Conservation (phyloP, 1,284 basidiomycete species). For the Exobasidium cylindrosporum region DNA sequence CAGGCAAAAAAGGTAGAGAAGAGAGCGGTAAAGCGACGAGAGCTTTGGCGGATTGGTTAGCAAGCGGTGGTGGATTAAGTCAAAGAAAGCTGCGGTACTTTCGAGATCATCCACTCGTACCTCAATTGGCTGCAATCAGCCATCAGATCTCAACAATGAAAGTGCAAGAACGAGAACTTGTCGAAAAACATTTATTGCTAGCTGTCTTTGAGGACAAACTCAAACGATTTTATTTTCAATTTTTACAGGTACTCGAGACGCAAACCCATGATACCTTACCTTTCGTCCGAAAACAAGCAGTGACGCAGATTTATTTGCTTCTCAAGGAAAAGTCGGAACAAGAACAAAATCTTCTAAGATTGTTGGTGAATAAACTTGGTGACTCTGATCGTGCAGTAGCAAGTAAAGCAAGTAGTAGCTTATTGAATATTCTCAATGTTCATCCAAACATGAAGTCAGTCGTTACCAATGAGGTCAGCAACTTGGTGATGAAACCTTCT, state of each 20-base stretch:
- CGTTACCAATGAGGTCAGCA: constrained; percentile 80
- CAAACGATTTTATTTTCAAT: constrained; percentile 92
- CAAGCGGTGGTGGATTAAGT: constrained; percentile 69
- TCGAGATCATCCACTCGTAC: constrained; percentile 75
- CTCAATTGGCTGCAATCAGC: constrained; percentile 45
- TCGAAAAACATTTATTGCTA: constrained; percentile 68
- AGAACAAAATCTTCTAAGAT: constrained; percentile 87
- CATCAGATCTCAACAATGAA: constrained; percentile 19
- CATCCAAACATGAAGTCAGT: constrained; percentile 94
- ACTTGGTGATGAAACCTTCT: constrained; percentile 67
- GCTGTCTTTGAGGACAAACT: constrained; percentile 97
- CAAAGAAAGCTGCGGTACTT: constrained; percentile 70
- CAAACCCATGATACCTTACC: constrained; percentile 81
- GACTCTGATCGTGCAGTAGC: constrained; percentile 85
- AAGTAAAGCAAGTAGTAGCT: constrained; percentile 81
- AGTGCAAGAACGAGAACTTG: constrained; percentile 10
- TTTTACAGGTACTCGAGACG: constrained; percentile 85
- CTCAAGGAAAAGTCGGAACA: constrained; percentile 90
- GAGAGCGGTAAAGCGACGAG: constrained; percentile 85
- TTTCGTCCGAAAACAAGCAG: constrained; percentile 80
- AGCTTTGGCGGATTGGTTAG: constrained; percentile 94
- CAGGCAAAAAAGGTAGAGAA: constrained; percentile 82
- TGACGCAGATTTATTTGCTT: constrained; percentile 68
- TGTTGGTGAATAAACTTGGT: constrained; percentile 81
- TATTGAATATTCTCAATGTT: constrained; percentile 81